Evolutionary conservation across 768 basidiomycete species (phyloP).

Genomic region (Agaricus subrufescens): DNA sequence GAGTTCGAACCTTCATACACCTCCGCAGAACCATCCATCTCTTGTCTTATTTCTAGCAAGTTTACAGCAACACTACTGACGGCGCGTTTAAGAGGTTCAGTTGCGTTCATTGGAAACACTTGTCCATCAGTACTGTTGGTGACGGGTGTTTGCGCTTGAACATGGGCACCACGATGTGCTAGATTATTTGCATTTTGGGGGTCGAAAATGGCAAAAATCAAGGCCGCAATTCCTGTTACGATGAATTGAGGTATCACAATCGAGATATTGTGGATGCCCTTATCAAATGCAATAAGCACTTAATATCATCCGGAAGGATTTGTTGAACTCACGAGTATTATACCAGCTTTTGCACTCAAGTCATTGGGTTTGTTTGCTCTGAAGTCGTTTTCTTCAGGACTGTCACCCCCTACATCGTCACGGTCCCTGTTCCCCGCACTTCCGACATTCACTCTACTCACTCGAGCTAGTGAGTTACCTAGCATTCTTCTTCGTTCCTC

Average conservation of each 20-base stretch:
- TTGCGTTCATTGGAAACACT: constrained; percentile 2
- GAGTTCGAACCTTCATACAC: constrained; percentile 47
- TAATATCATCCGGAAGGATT: background rate
- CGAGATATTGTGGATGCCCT: constrained; percentile 96
- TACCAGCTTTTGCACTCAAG: constrained; percentile 81
- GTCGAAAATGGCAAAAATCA: constrained; percentile 86
- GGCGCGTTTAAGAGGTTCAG: background rate
- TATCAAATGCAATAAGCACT: background rate
- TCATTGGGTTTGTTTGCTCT: constrained; percentile 19
- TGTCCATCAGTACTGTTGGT: constrained; percentile 7
- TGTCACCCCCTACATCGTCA: constrained; percentile 13
- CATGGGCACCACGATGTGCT: constrained; percentile 22
- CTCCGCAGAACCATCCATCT: constrained; percentile 14
- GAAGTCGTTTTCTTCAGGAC: background rate
- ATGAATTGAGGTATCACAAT: constrained; percentile 94
- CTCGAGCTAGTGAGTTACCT: constrained; percentile 41
- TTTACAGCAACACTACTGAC: constrained; percentile 7
- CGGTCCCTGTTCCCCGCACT: constrained; percentile 17
- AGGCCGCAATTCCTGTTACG: constrained; percentile 78
- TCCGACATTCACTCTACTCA: constrained; percentile 42
- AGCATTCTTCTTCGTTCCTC: constrained; percentile 26
- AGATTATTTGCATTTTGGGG: constrained; percentile 45
- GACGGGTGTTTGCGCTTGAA: constrained; percentile 1
- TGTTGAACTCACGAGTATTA: constrained; percentile 62
- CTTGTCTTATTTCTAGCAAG: constrained; percentile 12